phyloP scores from a whole-genome alignment of 768 basidiomycete species.

The Rhodotorula sphaerocarpa region DNA sequence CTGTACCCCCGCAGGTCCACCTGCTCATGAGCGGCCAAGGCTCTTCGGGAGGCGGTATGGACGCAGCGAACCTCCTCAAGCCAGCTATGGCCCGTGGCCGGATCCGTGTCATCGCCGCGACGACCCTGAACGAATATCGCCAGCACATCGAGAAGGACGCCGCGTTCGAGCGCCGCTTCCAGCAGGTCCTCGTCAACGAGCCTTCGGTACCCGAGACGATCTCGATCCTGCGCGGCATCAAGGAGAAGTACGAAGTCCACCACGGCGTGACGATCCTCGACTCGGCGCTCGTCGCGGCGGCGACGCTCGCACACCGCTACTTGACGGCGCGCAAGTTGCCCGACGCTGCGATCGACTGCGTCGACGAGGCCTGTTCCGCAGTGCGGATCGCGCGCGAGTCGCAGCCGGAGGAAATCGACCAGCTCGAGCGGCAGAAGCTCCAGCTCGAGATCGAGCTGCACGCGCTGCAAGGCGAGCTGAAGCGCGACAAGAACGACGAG shows the following conservation, averaged over 20 bases:
- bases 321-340: slow-evolving; percentile 53
- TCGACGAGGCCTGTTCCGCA: slow-evolving; percentile 80
- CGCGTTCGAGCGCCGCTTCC: slow-evolving; percentile 47
- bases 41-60: slow-evolving; percentile 78
- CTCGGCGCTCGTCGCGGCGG: slow-evolving; percentile 76
- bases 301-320: slow-evolving; percentile 86
- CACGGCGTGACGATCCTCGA: slow-evolving; percentile 90
- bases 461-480: slow-evolving; percentile 62
- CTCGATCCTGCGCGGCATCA: slow-evolving; percentile 84
- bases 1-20: too few relatives aligned
- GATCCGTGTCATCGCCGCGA: slow-evolving; percentile 71
- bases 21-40: slow-evolving; percentile 87
- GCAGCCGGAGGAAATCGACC: slow-evolving; percentile 85
- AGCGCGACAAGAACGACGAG: slow-evolving; percentile 72
- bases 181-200: slow-evolving; percentile 87
- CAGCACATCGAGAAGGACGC: slow-evolving; percentile 73
- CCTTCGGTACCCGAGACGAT: slow-evolving; percentile 82
- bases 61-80: slow-evolving; percentile 51
- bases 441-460: slow-evolving; percentile 92
- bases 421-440: slow-evolving; percentile 74
- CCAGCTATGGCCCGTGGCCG: slow-evolving; percentile 60
- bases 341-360: slow-evolving; percentile 77
- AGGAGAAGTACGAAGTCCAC: slow-evolving; percentile 79
- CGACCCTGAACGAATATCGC: slow-evolving; percentile 82
- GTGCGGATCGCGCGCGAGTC: slow-evolving; percentile 90